A percentile compares a stretch with the other conserved stretches of the same genome.
Evolutionary conservation across 2,329 filamentous ascomycete species (phyloP).

Genomic region (Pseudogymnoascus sp.): DNA sequence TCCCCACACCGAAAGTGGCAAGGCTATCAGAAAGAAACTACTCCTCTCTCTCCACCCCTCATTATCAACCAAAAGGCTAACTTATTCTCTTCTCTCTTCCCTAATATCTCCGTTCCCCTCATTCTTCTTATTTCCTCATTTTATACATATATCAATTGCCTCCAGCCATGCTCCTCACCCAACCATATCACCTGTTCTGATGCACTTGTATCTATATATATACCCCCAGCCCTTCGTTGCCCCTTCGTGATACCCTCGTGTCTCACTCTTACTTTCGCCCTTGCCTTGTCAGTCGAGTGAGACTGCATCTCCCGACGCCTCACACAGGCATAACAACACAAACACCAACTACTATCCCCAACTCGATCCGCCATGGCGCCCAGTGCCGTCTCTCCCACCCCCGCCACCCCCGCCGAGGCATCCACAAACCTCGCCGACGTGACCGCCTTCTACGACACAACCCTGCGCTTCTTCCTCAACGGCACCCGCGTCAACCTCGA

Average conservation of each 20-base stretch:
- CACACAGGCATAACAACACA: background rate
- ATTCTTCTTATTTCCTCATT: background rate
- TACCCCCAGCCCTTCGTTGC: background rate
- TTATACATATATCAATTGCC: constrained; percentile 1
- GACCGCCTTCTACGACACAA: constrained; percentile 76
- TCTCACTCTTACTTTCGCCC: background rate
- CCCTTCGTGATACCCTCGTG: background rate
- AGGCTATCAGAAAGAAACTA: background rate
- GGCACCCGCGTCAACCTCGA: constrained; percentile 84
- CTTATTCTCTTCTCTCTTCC: background rate
- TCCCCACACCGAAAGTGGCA: constrained; percentile 7
- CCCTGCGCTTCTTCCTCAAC: constrained; percentile 87
- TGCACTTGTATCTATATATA: constrained; percentile 6
- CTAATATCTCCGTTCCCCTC: constrained; percentile 2
- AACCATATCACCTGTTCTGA: constrained; percentile 2
- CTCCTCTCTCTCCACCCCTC: constrained; percentile 1
- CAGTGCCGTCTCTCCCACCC: constrained; percentile 44
- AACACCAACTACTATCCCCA: background rate
- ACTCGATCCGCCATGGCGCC: constrained; percentile 43
- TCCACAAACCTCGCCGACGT: constrained; percentile 47
- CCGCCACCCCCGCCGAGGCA: constrained; percentile 22
- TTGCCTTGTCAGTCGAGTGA: constrained; percentile 3
- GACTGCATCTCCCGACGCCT: background rate
- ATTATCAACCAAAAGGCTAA: background rate
- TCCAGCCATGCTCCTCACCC: background rate